These are phyloP conservation scores for Chondrus crispus DNA, from an alignment of 23 red algal genomes.

Conservation along the genomic window DNA sequence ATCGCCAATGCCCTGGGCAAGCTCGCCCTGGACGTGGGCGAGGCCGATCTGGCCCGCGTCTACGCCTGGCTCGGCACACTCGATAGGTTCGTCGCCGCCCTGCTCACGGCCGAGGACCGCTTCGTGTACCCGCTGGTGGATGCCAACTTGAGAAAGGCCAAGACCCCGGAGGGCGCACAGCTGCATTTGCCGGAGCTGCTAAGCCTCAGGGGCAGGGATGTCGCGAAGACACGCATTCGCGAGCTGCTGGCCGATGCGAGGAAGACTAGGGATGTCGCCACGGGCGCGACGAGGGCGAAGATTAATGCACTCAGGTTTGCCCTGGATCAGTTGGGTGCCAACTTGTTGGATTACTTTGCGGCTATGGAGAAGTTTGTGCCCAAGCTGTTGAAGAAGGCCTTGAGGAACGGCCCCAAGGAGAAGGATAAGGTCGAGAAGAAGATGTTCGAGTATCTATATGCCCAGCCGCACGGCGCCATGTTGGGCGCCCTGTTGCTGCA, in stretches of 20 bases:
- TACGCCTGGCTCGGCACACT: slow-evolving; percentile 67
- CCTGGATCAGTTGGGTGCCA: slow-evolving; percentile 57
- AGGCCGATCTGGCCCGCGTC: slow-evolving; percentile 46
- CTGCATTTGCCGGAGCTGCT: slow-evolving; percentile 38
- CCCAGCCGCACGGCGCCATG: slow-evolving; percentile 40
- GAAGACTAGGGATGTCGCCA: slow-evolving; percentile 51
- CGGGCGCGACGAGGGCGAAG: slow-evolving; percentile 36
- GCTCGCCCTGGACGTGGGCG: slow-evolving; percentile 36
- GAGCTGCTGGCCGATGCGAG: slow-evolving; percentile 32
- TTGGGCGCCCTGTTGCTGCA: slow-evolving; percentile 51
- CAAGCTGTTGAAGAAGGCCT: slow-evolving; percentile 40
- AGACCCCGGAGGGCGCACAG: not conserved
- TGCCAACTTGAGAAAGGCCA: slow-evolving; percentile 3
- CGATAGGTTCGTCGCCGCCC: slow-evolving; percentile 36
- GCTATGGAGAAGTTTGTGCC: slow-evolving; percentile 38
- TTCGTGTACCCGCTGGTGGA: slow-evolving; percentile 59
- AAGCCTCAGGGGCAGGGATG: slow-evolving; percentile 15
- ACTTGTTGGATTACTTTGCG: slow-evolving; percentile 55
- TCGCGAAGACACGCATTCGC: slow-evolving; percentile 39
- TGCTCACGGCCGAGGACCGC: slow-evolving; percentile 38
- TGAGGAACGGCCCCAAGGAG: slow-evolving; percentile 37
- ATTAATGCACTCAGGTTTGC: slow-evolving; percentile 59
- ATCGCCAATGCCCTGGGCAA: slow-evolving; percentile 61
- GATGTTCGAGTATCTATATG: slow-evolving; percentile 38
- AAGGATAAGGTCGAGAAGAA: slow-evolving; percentile 47